These are phyloP conservation scores for Aeschynomene evenia DNA, from an alignment of 306 rosid species.

Conservation along the genomic window DNA sequence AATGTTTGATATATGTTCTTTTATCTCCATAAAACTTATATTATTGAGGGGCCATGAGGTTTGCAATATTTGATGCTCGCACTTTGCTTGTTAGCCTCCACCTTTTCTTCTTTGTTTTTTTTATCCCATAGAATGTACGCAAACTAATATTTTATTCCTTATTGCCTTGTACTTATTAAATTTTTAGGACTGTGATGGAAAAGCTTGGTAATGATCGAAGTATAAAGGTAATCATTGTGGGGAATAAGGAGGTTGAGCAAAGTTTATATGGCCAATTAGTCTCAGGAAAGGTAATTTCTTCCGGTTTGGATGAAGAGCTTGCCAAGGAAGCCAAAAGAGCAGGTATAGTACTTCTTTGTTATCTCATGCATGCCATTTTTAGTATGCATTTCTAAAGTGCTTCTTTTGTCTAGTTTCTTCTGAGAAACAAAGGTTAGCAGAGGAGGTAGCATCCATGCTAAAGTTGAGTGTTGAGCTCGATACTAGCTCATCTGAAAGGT, in stretches of 20 bases:
- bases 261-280: conserved; percentile 69
- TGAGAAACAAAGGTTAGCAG: conserved; percentile 83
- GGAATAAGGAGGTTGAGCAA: conserved; percentile 71
- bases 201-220: conserved; percentile 78
- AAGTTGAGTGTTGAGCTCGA: conserved; percentile 83
- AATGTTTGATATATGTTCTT: conserved; percentile 19
- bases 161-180: conserved; percentile 20
- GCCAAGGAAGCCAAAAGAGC: conserved; percentile 77
- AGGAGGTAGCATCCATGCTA: conserved; percentile 79
- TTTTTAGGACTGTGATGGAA: conserved; percentile 57
- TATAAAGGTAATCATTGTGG: conserved; percentile 60
- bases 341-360: conserved; percentile 49
- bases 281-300: conserved; percentile 46
- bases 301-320: conserved; percentile 71
- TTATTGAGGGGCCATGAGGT: conserved; percentile 12
- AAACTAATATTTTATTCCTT: conserved; percentile 30
- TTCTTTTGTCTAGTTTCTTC: conserved; percentile 63
- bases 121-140: conserved; percentile 1
- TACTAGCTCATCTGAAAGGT: conserved; percentile 78
- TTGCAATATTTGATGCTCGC: conserved; percentile 9
- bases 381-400: conserved; percentile 33
- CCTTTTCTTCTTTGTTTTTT: not conserved
- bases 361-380: conserved; percentile 25
- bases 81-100: conserved; percentile 21
- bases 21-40: not conserved